Conservation (phyloP, 345 rosid genomes). For the Rhodomyrtus tomentosa region DNA sequence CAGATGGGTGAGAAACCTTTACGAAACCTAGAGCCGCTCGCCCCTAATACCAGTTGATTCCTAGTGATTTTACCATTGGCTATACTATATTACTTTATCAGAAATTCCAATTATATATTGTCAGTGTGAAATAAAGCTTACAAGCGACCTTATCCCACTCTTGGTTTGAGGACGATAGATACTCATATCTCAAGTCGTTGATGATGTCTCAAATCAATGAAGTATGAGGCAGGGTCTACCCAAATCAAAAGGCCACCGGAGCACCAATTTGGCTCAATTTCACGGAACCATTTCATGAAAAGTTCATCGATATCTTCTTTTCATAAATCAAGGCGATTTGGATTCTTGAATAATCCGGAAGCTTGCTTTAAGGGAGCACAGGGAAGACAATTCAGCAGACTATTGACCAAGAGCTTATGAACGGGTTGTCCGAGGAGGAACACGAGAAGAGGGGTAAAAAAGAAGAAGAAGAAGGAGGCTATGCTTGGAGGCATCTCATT, state of each 20-base stretch:
- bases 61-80: background rate
- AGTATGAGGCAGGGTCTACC: background rate
- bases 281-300: background rate
- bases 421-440: background rate
- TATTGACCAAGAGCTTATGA: background rate
- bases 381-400: background rate
- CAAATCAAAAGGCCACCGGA: background rate
- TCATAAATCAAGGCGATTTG: background rate
- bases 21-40: background rate
- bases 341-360: background rate
- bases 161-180: background rate
- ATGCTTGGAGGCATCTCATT: background rate
- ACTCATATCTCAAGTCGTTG: background rate
- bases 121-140: background rate
- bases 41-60: background rate
- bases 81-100: background rate
- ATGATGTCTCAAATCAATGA: background rate
- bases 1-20: no score
- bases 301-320: background rate
- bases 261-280: background rate
- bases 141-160: background rate
- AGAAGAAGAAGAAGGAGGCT: no score
- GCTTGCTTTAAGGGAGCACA: background rate
- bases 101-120: background rate
- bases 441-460: background rate